Evolutionary conservation across 768 basidiomycete genomes (phyloP).

Genomic region (Glaciozyma antarctica): DNA sequence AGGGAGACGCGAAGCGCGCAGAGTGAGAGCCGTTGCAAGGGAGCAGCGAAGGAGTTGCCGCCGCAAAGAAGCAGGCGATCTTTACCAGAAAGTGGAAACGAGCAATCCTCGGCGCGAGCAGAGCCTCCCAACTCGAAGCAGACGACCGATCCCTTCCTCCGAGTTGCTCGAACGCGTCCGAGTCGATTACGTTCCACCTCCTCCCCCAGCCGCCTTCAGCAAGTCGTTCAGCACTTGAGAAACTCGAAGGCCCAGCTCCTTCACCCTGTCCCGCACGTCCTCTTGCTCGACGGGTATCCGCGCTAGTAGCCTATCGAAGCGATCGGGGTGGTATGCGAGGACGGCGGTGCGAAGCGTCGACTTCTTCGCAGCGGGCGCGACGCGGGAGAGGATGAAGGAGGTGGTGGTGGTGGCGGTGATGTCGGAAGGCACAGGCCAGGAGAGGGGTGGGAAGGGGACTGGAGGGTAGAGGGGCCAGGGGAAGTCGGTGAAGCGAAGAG

Average conservation of each 20-base stretch:
- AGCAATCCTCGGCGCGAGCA: too few relatives aligned
- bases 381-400: conserved; percentile 21
- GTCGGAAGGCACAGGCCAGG: conserved; percentile 17
- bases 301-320: conserved; percentile 31
- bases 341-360: conserved; percentile 28
- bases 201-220: conserved; percentile 3
- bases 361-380: conserved; percentile 17
- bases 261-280: conserved; percentile 21
- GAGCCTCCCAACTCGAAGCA: too few relatives aligned
- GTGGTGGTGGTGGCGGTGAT: conserved; percentile 12
- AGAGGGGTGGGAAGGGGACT: conserved; percentile 24
- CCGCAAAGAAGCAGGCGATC: too few relatives aligned
- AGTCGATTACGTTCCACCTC: background rate
- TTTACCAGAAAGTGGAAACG: too few relatives aligned
- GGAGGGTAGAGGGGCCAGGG: conserved; percentile 30
- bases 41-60: too few relatives aligned
- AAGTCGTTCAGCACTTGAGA: conserved; percentile 28
- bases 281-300: conserved; percentile 26
- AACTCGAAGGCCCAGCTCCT: conserved; percentile 27
- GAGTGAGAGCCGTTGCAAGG: too few relatives aligned
- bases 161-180: too few relatives aligned
- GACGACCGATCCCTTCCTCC: background rate
- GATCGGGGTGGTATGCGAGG: conserved; percentile 34
- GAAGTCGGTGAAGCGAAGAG: conserved; percentile 31
- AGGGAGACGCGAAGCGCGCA: too few relatives aligned